Base-by-base conservation (phyloP, 345 rosid genomes). In the Eutrema yunnanense region DNA sequence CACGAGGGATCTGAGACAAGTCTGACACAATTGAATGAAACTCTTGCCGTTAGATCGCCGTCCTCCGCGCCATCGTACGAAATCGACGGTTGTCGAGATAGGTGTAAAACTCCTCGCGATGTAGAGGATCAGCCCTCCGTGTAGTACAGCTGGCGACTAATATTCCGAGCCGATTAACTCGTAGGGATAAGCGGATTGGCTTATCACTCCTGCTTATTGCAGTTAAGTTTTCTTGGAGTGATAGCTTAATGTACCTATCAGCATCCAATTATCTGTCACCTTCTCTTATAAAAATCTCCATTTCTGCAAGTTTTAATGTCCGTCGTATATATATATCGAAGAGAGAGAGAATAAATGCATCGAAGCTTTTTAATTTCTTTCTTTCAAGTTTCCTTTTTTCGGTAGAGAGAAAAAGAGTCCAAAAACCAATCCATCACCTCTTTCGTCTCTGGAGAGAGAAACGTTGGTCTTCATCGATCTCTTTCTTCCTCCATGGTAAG, bases 151-250 rank as follows among this genome's bases (percentile, higher is more conserved):
- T 90, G 94, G 85, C 81, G 82, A 87, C 84, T 82, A 65, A 69
- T 88, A 87, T 83, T 91, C 90, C 87, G 88, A 85, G 96, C 94
- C 89, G 96, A 85, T 73, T 78, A 22, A 79, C 83, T 67, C 73
- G 85, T 86, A 63, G 63, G 72, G 19, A 85, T 78, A 78, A 72
- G 67, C 0, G 0, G 0, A 0, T 0, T 0, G 0, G 0, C 60
- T 8, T 82, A 80, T 88, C 65, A 9, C 2, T 0, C 8, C 8
- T 49, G 41, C 72, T 53, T 71, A 71, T 64, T 1, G 14, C 2
- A 54, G 41, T 42, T 63, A 30, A 2, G 16, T 0, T 62, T 0
- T 9, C 66, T 3, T 80, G 14, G 81, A 1, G 4, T 71, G 59
- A 90, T 82, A 82, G 2, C 14, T 0, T 0, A 0, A 0, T 0